These are phyloP conservation scores for Xylaria sp. DNA, from an alignment of 2,329 filamentous ascomycete genomes.

Conservation along the genomic window DNA sequence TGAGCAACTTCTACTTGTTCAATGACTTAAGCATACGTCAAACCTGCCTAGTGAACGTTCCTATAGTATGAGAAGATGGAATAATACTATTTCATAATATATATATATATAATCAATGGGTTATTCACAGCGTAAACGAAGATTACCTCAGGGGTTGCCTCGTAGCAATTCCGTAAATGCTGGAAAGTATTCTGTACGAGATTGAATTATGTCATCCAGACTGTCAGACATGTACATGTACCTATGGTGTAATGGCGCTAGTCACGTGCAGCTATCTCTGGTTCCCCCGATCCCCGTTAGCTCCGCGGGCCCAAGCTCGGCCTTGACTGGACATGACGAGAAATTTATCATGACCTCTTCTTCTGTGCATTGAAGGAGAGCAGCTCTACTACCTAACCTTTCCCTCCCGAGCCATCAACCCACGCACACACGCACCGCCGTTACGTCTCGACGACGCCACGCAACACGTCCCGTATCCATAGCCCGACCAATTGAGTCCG, in stretches of 20 bases:
- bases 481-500: slow-evolving; percentile 22
- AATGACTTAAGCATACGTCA: too few species aligned
- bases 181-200: too few species aligned
- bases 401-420: slow-evolving; percentile 9
- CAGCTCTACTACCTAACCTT: slow-evolving; percentile 14
- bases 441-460: neutral
- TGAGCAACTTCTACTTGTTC: too few species aligned
- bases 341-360: slow-evolving; percentile 40
- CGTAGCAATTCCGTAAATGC: too few species aligned
- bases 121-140: too few species aligned
- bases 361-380: slow-evolving; percentile 21
- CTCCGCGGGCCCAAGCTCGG: slow-evolving; percentile 32
- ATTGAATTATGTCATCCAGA: too few species aligned
- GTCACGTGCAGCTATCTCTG: slow-evolving; percentile 29
- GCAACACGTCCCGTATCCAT: neutral
- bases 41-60: too few species aligned
- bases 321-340: slow-evolving; percentile 35
- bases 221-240: neutral
- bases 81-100: too few species aligned
- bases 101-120: too few species aligned
- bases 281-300: slow-evolving; percentile 26
- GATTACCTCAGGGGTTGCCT: too few species aligned
- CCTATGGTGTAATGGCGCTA: neutral
- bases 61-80: too few species aligned
- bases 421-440: slow-evolving; percentile 11